Evolutionary conservation across 176 grass and related monocot species (phyloP), one percentile per base, ranked within the genome.

Genomic region (Poa annua): DNA sequence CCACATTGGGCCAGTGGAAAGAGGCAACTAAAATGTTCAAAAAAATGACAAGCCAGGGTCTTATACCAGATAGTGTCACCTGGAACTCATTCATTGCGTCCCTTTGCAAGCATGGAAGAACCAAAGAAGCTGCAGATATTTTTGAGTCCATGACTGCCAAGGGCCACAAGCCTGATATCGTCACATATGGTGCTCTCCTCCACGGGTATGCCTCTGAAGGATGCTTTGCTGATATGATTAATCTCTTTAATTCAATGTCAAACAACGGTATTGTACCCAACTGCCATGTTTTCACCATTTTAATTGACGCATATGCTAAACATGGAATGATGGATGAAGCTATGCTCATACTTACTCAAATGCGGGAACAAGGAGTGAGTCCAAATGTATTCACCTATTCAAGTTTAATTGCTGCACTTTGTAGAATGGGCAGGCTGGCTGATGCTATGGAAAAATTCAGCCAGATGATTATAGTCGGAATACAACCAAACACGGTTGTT

Each of bases 291-390:
- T 69, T 69, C 36, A 41, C 11, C 36, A 69, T 42, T 5, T 69
- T 69, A 69, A 69, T 69, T 42, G 66, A 41, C 21, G 66, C 38
- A 71, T 71, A 71, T 45, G 67, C 67, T 71, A 71, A 71, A 71
- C 9, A n/a, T 13, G 67, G 67, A 21, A 21, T 71, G 67, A 71
- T 45, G n/a, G 67, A 71, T 44, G 67, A 44, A 42, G 66, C 66
- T 70, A 70, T 70, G 38, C 20, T 70, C 20, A 70, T 44, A 44
- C 4, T 44, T 70, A 14, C 66, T 14, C 3, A 71, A 71, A 71
- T 71, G 67, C 67, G 20, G 4, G 39, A 19, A 71, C 39, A 47
- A 47, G 68, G 68, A 25, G 39, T 71, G 11, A 71, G 38, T 71
- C 67, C 67, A 0, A 2, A 44, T 45, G 38, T 42, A 21, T 0